A percentile compares a stretch with the other conserved stretches of the same genome.
phyloP scores from a whole-genome alignment of 495 filamentous ascomycete genomes.

The Penicillium herquei region DNA sequence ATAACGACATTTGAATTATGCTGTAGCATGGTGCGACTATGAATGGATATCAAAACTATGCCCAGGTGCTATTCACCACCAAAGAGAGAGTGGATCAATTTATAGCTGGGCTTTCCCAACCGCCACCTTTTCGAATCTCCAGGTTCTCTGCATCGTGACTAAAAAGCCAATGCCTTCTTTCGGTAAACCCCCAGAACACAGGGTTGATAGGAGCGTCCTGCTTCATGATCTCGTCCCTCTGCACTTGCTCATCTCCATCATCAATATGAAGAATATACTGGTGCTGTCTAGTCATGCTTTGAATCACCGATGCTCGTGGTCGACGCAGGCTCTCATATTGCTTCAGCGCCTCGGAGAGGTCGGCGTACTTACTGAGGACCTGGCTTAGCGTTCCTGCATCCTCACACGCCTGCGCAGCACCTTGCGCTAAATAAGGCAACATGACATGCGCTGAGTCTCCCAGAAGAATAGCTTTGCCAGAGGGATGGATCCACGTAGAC shows the following conservation, averaged over 20 bases:
- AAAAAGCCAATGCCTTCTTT: neutral
- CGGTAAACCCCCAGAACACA: neutral
- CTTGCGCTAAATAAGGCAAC: slow-evolving; percentile 47
- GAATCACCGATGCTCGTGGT: neutral
- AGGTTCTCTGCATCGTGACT: neutral
- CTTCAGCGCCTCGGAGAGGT: neutral
- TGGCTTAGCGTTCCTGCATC: slow-evolving; percentile 43
- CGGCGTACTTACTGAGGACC: neutral
- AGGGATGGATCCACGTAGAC: slow-evolving; percentile 24
- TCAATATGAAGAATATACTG: neutral
- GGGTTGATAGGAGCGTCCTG: neutral
- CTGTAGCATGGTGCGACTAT: no score
- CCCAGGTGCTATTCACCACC: no score
- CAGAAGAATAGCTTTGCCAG: slow-evolving; percentile 41
- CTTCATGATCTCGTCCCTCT: neutral
- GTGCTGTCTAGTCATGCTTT: neutral
- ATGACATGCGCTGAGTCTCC: slow-evolving; percentile 50
- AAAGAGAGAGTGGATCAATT: no score
- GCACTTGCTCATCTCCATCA: neutral
- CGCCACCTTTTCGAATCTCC: no score
- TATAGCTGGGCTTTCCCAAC: no score
- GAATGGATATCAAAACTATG: no score
- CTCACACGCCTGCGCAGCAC: slow-evolving; percentile 47
- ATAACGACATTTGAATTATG: no score
- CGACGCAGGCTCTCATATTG: neutral